Evolutionary conservation across 176 grass and related monocot species (phyloP), one percentile per base, ranked within the genome.

Genomic region (Avena insularis): DNA sequence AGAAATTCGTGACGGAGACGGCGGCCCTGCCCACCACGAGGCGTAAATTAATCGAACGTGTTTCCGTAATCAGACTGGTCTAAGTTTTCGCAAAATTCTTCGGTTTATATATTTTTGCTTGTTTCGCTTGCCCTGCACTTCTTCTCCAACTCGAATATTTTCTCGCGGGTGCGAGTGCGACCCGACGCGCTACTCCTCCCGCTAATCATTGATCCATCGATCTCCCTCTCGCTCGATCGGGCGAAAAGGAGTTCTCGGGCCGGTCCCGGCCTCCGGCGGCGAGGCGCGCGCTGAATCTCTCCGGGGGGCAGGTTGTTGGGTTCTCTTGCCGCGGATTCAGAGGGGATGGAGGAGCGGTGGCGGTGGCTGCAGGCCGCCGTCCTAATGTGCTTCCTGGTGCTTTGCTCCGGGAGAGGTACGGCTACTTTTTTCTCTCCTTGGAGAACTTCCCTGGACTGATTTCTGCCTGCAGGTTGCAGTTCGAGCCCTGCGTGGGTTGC

Each of bases 331-430:
- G 50, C 21, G 31, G 53, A 15, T 81, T 64, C 23, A 7, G 53
- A 25, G 73, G 46, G 76, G 48, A 94, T 94, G 89, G 92, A 89
- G 89, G 87, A 87, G 77, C 86, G 63, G 62, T 84, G 80, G 69
- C 27, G 80, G 40, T 89, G 83, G 80, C 76, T 91, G 46, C 78
- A 36, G 54, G 65, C 82, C 46, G 33, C 82, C 36, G 15, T 94
- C 55, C 76, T 91, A 48, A 71, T 89, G 62, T 91, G 69, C 84
- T 38, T 91, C 54, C 46, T 94, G 47, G 16, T 77, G 40, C 76
- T 86, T 81, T 86, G 92, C 78, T 80, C 72, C 67, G 92, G 92
- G 71, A 91, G 92, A 93, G 86, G 89, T 93, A 81, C 84, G 49
- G 25, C 69, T n/a, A 9, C 21, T 3, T 81, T 8, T 10, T 10